Evolutionary conservation across 192 early-diverging fungal species (phyloP).

Genomic region (Coemansia sp.): DNA sequence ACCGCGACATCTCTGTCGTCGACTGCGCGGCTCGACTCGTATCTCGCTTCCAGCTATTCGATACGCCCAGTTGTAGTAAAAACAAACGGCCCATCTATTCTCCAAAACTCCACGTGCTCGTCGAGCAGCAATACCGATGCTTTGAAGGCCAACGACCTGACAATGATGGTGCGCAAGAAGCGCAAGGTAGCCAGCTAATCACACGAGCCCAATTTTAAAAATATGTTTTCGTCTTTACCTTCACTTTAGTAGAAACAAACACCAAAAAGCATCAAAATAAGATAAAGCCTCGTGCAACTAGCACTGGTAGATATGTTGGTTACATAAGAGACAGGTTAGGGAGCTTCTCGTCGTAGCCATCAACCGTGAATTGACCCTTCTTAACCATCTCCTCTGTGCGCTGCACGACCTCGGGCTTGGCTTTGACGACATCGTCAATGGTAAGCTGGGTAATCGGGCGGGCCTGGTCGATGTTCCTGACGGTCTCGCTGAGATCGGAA

Average conservation of each 20-base stretch:
- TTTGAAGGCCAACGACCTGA: slow-evolving; percentile 36
- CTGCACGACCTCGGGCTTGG: slow-evolving; percentile 87
- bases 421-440: slow-evolving; percentile 88
- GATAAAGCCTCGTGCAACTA: no score
- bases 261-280: background rate
- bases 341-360: slow-evolving; percentile 96
- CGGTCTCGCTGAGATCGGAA: slow-evolving; percentile 79
- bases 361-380: slow-evolving; percentile 88
- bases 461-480: slow-evolving; percentile 90
- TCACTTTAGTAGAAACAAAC: background rate
- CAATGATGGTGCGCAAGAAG: slow-evolving; percentile 39
- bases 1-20: slow-evolving; percentile 14
- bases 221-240: background rate
- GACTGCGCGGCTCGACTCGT: slow-evolving; percentile 19
- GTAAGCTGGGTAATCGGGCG: slow-evolving; percentile 93
- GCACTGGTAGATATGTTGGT: slow-evolving; percentile 8
- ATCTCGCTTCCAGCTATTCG: slow-evolving; percentile 12
- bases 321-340: slow-evolving; percentile 71
- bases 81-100: slow-evolving; percentile 16
- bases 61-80: slow-evolving; percentile 7
- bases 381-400: slow-evolving; percentile 88
- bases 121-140: background rate
- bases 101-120: background rate
- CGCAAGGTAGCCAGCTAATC: slow-evolving; percentile 25
- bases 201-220: background rate